Evolutionary conservation across 1,284 basidiomycete genomes (phyloP).

Genomic region (Cyathus pygmaeus): DNA sequence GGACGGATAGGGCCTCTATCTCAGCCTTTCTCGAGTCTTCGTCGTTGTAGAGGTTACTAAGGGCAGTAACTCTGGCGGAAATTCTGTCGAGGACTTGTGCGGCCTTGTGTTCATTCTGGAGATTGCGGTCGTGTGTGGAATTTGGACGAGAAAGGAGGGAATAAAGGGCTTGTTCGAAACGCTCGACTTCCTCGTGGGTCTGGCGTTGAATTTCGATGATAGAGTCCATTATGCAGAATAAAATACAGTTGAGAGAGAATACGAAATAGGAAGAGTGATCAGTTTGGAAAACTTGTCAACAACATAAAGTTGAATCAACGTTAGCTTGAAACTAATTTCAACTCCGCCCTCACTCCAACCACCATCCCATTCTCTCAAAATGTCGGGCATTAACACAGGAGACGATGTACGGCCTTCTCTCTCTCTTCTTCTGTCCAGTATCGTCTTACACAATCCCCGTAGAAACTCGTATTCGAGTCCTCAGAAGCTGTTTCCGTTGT

Average conservation of each 20-base stretch:
- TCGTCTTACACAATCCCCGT: not conserved
- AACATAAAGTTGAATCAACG: not conserved
- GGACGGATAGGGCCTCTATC: slow-evolving; percentile 68
- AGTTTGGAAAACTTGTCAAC: not conserved
- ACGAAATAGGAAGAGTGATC: slow-evolving; percentile 10
- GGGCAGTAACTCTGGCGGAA: slow-evolving; percentile 70
- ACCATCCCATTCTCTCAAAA: slow-evolving; percentile 53
- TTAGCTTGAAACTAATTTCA: slow-evolving; percentile 53
- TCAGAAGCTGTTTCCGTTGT: slow-evolving; percentile 93
- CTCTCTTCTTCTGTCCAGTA: not conserved
- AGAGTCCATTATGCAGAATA: slow-evolving; percentile 77
- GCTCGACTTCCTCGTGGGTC: slow-evolving; percentile 95
- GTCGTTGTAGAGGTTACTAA: slow-evolving; percentile 82
- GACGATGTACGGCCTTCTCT: slow-evolving; percentile 66
- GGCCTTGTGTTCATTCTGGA: slow-evolving; percentile 89
- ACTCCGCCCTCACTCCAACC: slow-evolving; percentile 61
- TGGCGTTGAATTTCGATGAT: slow-evolving; percentile 92
- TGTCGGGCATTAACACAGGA: slow-evolving; percentile 81
- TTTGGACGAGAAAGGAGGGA: slow-evolving; percentile 74
- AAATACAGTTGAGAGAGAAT: not conserved
- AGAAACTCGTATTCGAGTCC: slow-evolving; percentile 98
- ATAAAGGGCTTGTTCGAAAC: slow-evolving; percentile 82
- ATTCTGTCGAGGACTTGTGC: slow-evolving; percentile 88
- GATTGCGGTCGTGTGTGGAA: slow-evolving; percentile 67
- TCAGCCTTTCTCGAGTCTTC: slow-evolving; percentile 71